phyloP scores from a whole-genome alignment of 441 rosid genomes.

The Pelargonium cotyledonis region DNA sequence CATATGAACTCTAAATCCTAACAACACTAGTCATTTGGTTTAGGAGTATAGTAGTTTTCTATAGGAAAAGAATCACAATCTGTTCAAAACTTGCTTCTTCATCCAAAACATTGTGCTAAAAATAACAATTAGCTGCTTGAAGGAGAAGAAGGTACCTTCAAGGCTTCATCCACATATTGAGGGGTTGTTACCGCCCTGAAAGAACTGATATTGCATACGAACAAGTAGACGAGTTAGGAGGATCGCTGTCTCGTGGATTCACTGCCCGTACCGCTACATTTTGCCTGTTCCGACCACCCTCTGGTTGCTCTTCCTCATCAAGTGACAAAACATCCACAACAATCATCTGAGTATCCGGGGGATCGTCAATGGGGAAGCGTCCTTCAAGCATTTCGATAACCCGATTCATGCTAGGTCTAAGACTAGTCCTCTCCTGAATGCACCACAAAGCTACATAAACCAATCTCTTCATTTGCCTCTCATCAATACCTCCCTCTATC shows the following conservation, averaged over 20 bases:
- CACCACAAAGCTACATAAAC: slow-evolving; percentile 76
- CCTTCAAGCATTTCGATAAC: slow-evolving; percentile 87
- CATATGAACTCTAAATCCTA: too few relatives aligned
- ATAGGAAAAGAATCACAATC: too few relatives aligned
- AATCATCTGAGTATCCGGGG: slow-evolving; percentile 58
- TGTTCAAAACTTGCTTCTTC: too few relatives aligned
- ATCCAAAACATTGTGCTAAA: too few relatives aligned
- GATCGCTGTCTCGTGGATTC: slow-evolving; percentile 17
- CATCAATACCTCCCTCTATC: slow-evolving; percentile 42
- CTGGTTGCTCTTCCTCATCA: slow-evolving; percentile 28
- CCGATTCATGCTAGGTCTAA: slow-evolving; percentile 56
- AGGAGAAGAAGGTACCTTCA: background rate
- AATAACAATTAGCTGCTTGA: background rate
- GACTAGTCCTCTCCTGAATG: slow-evolving; percentile 59
- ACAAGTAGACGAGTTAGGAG: slow-evolving; percentile 26
- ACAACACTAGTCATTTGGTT: too few relatives aligned
- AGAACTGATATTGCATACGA: slow-evolving; percentile 48
- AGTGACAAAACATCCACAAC: slow-evolving; percentile 53
- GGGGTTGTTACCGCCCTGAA: slow-evolving; percentile 46
- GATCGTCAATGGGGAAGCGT: slow-evolving; percentile 44
- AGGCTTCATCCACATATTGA: background rate
- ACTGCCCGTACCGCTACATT: slow-evolving; percentile 24
- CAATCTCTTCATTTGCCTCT: slow-evolving; percentile 48
- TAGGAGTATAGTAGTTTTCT: too few relatives aligned
- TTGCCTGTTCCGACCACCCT: slow-evolving; percentile 6